Evolutionary conservation across 2,329 filamentous ascomycete species (phyloP).

Genomic region (Clonostachys sp.): DNA sequence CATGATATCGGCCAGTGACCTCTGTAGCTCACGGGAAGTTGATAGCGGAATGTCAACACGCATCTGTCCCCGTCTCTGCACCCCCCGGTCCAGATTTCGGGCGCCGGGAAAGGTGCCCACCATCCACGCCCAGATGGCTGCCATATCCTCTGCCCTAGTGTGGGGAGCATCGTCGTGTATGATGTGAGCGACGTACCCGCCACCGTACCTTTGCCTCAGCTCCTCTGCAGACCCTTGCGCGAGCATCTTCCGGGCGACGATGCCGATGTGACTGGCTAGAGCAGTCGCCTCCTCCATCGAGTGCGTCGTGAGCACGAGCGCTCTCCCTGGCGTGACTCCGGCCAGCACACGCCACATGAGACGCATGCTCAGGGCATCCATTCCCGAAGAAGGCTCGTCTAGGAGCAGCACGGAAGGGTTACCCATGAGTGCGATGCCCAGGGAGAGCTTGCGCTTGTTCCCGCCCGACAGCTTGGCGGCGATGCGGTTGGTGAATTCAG

Average conservation of each 20-base stretch:
- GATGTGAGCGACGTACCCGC: slow-evolving; percentile 75
- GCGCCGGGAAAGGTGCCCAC: slow-evolving; percentile 54
- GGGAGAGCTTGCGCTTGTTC: slow-evolving; percentile 90
- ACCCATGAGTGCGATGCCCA: slow-evolving; percentile 88
- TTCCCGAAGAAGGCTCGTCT: slow-evolving; percentile 83
- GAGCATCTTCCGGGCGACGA: slow-evolving; percentile 80
- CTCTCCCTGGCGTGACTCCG: slow-evolving; percentile 69
- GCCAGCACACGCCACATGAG: slow-evolving; percentile 88
- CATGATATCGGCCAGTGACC: slow-evolving; percentile 21
- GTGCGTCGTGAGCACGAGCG: slow-evolving; percentile 84
- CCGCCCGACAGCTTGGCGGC: slow-evolving; percentile 79
- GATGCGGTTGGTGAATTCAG: slow-evolving; percentile 67
- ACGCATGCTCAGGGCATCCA: slow-evolving; percentile 86
- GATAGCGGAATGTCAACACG: slow-evolving; percentile 48
- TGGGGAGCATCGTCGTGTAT: slow-evolving; percentile 71
- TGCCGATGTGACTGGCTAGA: slow-evolving; percentile 76
- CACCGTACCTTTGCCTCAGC: slow-evolving; percentile 70
- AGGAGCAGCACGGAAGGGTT: slow-evolving; percentile 83
- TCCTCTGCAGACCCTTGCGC: slow-evolving; percentile 72
- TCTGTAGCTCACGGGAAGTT: neutral
- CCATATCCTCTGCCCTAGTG: slow-evolving; percentile 66
- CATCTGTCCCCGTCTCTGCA: slow-evolving; percentile 74
- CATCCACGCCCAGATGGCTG: slow-evolving; percentile 63
- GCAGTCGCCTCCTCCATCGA: slow-evolving; percentile 95
- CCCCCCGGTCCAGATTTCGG: slow-evolving; percentile 60